Percentiles rank a stretch among this genome's conserved stretches.
These are phyloP conservation scores for Farysia itapuensis DNA, from an alignment of 1,284 basidiomycete species.

Conservation along the genomic window DNA sequence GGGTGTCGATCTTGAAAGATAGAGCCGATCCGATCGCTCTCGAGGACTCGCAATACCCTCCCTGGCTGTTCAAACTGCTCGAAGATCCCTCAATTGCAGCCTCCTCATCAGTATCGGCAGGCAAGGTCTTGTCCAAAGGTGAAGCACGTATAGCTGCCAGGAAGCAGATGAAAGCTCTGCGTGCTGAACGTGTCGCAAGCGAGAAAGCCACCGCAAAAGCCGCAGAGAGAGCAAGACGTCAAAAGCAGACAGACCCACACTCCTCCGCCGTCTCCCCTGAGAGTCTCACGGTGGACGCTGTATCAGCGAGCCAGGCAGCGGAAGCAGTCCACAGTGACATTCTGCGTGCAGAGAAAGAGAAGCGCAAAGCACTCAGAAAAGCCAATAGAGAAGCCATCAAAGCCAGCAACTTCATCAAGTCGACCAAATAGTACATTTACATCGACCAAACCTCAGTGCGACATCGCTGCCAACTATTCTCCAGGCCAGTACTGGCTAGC, in stretches of 20 bases:
- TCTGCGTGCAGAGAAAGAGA: constrained; percentile 21
- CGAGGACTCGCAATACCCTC: constrained; percentile 81
- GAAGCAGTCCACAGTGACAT: constrained; percentile 6
- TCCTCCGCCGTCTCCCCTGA: neutral
- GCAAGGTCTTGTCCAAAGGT: constrained; percentile 55
- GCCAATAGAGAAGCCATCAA: constrained; percentile 50
- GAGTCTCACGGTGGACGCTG: neutral
- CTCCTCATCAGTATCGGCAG: constrained; percentile 40
- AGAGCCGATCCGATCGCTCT: constrained; percentile 77
- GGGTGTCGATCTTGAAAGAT: constrained; percentile 79
- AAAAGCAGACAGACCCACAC: neutral
- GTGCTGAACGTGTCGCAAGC: constrained; percentile 34
- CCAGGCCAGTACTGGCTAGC: constrained; percentile 30
- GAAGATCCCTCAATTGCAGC: constrained; percentile 45
- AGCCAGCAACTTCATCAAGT: constrained; percentile 54
- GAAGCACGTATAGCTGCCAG: constrained; percentile 52
- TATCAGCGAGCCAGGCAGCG: constrained; percentile 2
- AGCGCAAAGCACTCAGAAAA: constrained; percentile 37
- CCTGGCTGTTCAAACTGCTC: constrained; percentile 83
- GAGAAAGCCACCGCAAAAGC: constrained; percentile 40
- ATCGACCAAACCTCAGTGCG: too few relatives aligned
- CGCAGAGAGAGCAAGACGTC: constrained; percentile 6
- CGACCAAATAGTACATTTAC: too few relatives aligned
- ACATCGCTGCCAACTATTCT: too few relatives aligned
- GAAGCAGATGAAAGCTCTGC: constrained; percentile 41